phyloP scores from a whole-genome alignment of 1,139 yeast species.

The Lodderomyces margitis region DNA sequence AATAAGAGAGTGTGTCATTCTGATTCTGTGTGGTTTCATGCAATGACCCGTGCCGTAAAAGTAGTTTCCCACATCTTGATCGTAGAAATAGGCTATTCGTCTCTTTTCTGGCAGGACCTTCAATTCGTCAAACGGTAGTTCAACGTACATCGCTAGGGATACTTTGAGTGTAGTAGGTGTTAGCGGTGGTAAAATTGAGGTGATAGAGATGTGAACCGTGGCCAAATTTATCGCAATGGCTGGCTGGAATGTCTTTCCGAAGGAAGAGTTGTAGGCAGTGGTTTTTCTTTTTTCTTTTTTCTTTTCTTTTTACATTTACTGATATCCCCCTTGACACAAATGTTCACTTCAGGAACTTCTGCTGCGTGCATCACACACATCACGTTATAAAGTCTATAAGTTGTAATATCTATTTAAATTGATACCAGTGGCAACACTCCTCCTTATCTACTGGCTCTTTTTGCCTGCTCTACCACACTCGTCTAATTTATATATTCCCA shows the following conservation, averaged over 20 bases:
- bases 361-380: too few species aligned
- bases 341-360: too few species aligned
- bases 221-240: too few species aligned
- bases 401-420: not conserved
- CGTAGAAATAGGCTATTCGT: conserved; percentile 49
- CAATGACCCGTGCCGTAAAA: conserved; percentile 99
- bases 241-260: too few species aligned
- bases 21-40: conserved; percentile 97
- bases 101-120: conserved; percentile 42
- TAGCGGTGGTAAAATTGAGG: not conserved
- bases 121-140: conserved; percentile 47
- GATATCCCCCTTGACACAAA: too few species aligned
- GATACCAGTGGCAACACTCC: not conserved
- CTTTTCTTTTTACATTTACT: too few species aligned
- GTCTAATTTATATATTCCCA: conserved; percentile 68
- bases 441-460: conserved; percentile 8
- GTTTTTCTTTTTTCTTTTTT: too few species aligned
- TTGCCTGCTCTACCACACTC: conserved; percentile 25
- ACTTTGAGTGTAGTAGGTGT: not conserved
- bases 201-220: not conserved
- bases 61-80: conserved; percentile 91
- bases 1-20: conserved; percentile 96
- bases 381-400: not conserved
- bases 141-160: conserved; percentile 31
- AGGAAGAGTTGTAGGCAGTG: too few species aligned